phyloP scores from a whole-genome alignment of 306 rosid genomes.

The Lablab purpureus region DNA sequence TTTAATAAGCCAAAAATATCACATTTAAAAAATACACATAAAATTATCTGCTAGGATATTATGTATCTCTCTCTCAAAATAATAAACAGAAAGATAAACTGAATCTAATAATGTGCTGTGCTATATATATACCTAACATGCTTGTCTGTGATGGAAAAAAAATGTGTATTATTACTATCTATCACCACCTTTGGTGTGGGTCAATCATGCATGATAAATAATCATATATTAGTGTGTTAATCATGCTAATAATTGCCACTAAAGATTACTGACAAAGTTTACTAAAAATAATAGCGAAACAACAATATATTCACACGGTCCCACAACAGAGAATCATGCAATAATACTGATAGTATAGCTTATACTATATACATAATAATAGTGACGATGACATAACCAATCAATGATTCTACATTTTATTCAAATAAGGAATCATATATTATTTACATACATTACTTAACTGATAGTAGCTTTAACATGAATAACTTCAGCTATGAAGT shows the following conservation, averaged over 20 bases:
- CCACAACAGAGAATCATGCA: constrained; percentile 2
- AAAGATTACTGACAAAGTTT: not conserved
- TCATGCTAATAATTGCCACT: not conserved
- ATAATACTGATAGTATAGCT: not conserved
- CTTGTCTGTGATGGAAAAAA: not conserved
- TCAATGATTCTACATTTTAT: no score
- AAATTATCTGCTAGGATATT: not conserved
- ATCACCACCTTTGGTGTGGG: not conserved
- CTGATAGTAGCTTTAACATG: no score
- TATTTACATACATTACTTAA: no score
- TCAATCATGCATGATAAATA: not conserved
- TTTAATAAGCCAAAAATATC: not conserved
- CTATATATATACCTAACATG: constrained; percentile 14
- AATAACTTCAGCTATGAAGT: no score
- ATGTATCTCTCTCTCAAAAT: not conserved
- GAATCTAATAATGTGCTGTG: not conserved
- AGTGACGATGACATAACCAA: no score
- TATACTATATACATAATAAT: no score
- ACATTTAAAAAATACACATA: not conserved
- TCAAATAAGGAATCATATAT: no score
- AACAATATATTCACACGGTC: not conserved
- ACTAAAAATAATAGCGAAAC: not conserved
- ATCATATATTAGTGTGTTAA: not conserved
- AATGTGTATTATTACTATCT: not conserved
- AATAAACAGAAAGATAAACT: not conserved